A percentile compares a stretch with the other conserved stretches of the same genome.
These are phyloP conservation scores for Trebouxia gelatinosa DNA, from an alignment of 163 green algal genomes.

Conservation along the genomic window DNA sequence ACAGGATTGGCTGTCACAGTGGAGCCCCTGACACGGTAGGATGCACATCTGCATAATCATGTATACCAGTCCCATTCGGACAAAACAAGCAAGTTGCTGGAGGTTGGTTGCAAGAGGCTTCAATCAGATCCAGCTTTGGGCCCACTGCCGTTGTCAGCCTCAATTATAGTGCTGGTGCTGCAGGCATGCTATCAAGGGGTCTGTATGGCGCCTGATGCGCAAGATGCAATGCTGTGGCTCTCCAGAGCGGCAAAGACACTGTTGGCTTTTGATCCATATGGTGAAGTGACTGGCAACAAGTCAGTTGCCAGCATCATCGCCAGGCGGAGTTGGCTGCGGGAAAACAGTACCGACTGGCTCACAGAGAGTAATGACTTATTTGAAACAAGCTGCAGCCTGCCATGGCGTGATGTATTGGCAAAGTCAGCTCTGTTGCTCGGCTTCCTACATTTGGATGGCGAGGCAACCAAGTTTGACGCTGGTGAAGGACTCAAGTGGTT, in stretches of 20 bases:
- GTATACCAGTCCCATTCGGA: no score
- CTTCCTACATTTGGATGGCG: constrained; percentile 47
- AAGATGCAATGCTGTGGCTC: constrained; percentile 7
- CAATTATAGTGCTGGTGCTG: not conserved
- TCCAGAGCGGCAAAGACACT: not conserved
- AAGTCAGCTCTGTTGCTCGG: constrained; percentile 41
- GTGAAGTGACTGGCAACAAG: not conserved
- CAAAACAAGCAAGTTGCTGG: not conserved
- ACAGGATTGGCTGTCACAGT: not conserved
- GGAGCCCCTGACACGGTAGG: no score
- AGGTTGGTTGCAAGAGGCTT: not conserved
- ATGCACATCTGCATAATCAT: no score
- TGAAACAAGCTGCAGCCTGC: not conserved
- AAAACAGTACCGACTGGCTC: not conserved
- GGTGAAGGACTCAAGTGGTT: constrained; percentile 37
- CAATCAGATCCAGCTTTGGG: not conserved
- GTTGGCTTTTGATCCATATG: not conserved
- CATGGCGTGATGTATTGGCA: constrained; percentile 21
- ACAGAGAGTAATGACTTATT: not conserved
- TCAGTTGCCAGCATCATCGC: not conserved
- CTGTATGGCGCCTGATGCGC: constrained; percentile 1
- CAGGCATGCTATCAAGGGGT: not conserved
- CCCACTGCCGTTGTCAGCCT: constrained; percentile 26
- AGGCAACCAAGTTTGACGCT: constrained; percentile 29
- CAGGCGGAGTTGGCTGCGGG: not conserved